Evolutionary conservation across 139 green algal species (phyloP).

Genomic region (Chlamydomonas urium): DNA sequence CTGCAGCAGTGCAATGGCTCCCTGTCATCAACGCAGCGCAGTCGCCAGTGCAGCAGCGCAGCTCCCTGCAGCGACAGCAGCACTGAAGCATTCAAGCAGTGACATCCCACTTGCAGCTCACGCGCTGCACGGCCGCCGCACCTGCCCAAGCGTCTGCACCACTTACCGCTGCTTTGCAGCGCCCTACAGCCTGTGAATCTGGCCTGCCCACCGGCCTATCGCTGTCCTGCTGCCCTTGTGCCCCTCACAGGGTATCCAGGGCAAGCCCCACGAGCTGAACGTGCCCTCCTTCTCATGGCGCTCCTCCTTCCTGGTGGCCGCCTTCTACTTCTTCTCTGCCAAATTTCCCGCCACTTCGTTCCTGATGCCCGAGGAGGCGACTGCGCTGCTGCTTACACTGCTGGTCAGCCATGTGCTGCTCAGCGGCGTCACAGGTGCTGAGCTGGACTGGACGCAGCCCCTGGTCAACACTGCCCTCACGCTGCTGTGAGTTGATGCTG

Average conservation of each 20-base stretch:
- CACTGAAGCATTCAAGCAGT: too few species aligned
- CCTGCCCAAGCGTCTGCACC: too few species aligned
- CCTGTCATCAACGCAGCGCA: too few species aligned
- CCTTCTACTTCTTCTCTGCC: background rate
- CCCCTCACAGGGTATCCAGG: background rate
- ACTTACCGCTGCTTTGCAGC: too few species aligned
- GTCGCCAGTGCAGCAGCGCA: too few species aligned
- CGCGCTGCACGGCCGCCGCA: too few species aligned
- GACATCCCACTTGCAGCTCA: too few species aligned
- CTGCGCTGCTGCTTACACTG: background rate
- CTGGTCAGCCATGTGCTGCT: background rate
- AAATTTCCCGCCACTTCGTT: background rate
- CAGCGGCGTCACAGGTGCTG: background rate
- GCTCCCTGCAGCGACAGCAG: too few species aligned
- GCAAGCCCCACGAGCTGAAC: background rate
- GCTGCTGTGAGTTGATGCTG: background rate
- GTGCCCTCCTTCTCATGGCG: background rate
- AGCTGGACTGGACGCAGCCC: constrained; percentile 5
- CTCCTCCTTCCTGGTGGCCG: background rate
- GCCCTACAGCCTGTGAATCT: too few species aligned
- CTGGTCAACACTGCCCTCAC: background rate
- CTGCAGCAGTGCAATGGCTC: background rate
- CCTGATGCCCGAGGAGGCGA: background rate
- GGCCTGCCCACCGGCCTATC: too few species aligned
- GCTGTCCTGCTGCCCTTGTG: too few species aligned